These are phyloP conservation scores for Globisporangium alternatum DNA, from an alignment of 352 stramenopile species.

Conservation along the genomic window DNA sequence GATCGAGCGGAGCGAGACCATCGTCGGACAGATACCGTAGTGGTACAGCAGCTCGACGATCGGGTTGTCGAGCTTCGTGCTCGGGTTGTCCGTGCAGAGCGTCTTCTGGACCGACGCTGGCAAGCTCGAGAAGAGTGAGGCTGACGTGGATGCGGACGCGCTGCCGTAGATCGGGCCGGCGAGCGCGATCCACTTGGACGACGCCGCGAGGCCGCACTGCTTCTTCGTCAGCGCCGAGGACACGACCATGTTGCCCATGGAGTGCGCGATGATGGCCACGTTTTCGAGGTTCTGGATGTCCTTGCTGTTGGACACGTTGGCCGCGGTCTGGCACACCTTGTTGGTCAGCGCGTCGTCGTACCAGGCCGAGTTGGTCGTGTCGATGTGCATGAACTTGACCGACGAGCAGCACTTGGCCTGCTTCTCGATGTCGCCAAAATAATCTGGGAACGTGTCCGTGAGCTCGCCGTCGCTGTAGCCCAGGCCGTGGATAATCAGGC, in stretches of 20 bases:
- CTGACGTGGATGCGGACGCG: conserved; percentile 15
- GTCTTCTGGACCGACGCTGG: conserved; percentile 9
- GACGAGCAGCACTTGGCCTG: conserved; percentile 32
- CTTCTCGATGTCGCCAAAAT: conserved; percentile 24
- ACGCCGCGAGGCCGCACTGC: conserved; percentile 24
- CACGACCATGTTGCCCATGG: conserved; percentile 47
- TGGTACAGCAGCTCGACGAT: conserved; percentile 13
- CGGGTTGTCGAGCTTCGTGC: conserved; percentile 12
- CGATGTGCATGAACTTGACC: conserved; percentile 29
- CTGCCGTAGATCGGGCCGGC: conserved; percentile 34
- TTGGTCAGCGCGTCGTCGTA: conserved; percentile 20
- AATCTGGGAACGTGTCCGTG: conserved; percentile 15
- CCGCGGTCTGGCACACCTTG: conserved; percentile 22
- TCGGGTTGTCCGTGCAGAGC: conserved; percentile 20
- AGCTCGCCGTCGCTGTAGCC: conserved; percentile 12
- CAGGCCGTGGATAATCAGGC: conserved; percentile 32
- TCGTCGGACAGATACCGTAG: conserved; percentile 22
- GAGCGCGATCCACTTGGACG: conserved; percentile 42
- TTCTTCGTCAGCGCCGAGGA: conserved; percentile 23
- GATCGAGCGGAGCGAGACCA: conserved; percentile 20
- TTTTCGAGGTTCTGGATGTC: conserved; percentile 21
- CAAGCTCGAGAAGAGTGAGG: conserved; percentile 20
- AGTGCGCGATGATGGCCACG: conserved; percentile 39
- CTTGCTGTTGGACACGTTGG: conserved; percentile 9
- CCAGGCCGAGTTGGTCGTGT: conserved; percentile 27